These are phyloP conservation scores for Arxiozyma slooffiae DNA, from an alignment of 1,139 yeast genomes.

Conservation along the genomic window DNA sequence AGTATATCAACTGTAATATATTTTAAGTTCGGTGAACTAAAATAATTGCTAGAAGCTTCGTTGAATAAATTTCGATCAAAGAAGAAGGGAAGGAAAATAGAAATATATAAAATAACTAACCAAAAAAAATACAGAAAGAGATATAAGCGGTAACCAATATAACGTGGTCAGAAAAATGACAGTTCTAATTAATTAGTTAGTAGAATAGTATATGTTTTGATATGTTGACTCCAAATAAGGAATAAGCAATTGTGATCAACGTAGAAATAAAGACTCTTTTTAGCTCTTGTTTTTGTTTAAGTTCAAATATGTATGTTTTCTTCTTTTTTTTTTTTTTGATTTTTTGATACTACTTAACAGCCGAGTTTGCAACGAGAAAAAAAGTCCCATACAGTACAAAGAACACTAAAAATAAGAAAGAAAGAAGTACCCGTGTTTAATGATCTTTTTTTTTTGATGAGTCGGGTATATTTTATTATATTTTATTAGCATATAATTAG, in stretches of 20 bases:
- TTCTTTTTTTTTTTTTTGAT: no score
- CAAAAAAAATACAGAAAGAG: not conserved
- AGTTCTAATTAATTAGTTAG: not conserved
- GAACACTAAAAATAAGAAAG: no score
- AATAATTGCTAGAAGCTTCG: not conserved
- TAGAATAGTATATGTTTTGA: no score
- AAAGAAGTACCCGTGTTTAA: not conserved
- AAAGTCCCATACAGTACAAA: no score
- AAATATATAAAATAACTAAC: not conserved
- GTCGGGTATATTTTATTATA: not conserved
- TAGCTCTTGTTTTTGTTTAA: not conserved
- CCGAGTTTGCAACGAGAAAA: no score
- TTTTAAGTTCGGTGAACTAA: not conserved
- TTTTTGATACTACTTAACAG: not conserved
- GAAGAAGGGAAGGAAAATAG: not conserved
- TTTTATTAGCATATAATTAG: no score
- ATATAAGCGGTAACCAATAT: not conserved
- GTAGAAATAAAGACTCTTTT: not conserved
- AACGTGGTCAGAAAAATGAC: not conserved
- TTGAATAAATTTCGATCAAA: not conserved
- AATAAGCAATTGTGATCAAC: not conserved
- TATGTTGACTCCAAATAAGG: not conserved
- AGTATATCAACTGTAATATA: constrained; percentile 4
- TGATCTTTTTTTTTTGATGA: not conserved
- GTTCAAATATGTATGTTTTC: not conserved